Base-by-base conservation (phyloP, 78 protist species). In the Cavenderia fasciculata region DNA sequence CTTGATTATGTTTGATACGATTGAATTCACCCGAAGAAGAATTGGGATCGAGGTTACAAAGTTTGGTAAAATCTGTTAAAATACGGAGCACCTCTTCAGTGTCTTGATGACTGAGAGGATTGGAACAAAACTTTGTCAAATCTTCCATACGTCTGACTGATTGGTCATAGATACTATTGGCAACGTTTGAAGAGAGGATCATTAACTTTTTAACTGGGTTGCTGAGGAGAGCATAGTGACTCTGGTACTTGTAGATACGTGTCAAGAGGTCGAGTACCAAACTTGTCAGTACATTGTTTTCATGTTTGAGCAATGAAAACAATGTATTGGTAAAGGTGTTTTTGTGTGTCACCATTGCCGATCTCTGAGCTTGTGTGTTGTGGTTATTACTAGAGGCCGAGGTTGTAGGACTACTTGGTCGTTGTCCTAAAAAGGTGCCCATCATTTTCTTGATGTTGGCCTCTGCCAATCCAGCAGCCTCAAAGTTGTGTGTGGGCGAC, bases 211-310 rank as follows among this genome's bases (percentile, higher is more conserved):
- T 56, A 21, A 68, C 43, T 23, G 90, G 90, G 2, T 63, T 16
- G 36, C 49, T 41, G 34, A 82, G 36, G 63, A 52, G 72, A 0
- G 90, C 66, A n/a, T 82, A 69, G 4, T 43, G 49, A 33, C 59
- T 62, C n/a, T 74, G 76, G 33, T 82, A 82, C 54, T 68, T 65
- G 34, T 82, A 82, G 25, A 82, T 57, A 41, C 90, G 34, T 29
- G 54, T 68, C 7, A 82, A 33, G 8, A 82, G 23, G 0, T 56
- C 40, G 10, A 82, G 23, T 1, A 74, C 72, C 33, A 82, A 57
- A 19, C 59, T 38, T 29, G 90, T 54, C 14, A 82, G 49, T n/a
- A 19, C 33, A 33, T 82, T 82, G 38, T 82, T 82, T 41, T 82
- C 90, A n/a, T 82, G 90, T 49, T 82, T 82, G 46, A 82, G 21